These are phyloP conservation scores for Entamoeba histolytica DNA, from an alignment of 208 protist genomes.

Conservation along the genomic window DNA sequence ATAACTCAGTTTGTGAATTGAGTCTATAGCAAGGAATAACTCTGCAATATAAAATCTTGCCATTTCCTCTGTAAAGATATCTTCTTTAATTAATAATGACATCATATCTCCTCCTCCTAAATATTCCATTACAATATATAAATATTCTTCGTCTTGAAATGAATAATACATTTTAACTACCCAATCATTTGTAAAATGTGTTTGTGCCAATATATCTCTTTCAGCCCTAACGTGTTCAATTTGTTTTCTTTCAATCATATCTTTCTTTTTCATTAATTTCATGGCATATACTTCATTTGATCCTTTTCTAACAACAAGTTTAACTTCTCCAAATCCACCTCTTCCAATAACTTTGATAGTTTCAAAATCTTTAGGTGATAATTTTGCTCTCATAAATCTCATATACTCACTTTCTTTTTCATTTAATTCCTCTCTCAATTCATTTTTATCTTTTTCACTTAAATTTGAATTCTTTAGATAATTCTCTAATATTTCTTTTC, in stretches of 20 bases:
- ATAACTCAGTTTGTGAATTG: conserved; percentile 37
- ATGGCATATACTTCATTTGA: conserved; percentile 55
- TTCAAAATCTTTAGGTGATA: conserved; percentile 53
- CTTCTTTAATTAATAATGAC: conserved; percentile 38
- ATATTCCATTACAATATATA: conserved; percentile 56
- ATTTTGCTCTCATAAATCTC: conserved; percentile 36
- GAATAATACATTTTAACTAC: conserved; percentile 42
- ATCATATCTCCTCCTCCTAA: conserved; percentile 48
- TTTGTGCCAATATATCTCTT: conserved; percentile 29
- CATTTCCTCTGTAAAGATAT: conserved; percentile 39
- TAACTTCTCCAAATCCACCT: conserved; percentile 68
- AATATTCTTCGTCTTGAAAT: conserved; percentile 42
- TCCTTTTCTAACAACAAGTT: conserved; percentile 44
- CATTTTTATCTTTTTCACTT: neutral
- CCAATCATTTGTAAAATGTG: conserved; percentile 29
- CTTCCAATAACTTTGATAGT: conserved; percentile 55
- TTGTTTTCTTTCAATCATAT: conserved; percentile 59
- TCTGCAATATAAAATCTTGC: conserved; percentile 47
- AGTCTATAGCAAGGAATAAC: conserved; percentile 37
- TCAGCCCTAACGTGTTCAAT: conserved; percentile 38
- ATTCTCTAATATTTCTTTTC: conserved; percentile 10
- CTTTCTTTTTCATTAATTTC: conserved; percentile 56
- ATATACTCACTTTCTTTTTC: conserved; percentile 38
- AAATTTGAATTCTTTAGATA: neutral
- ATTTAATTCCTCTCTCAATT: conserved; percentile 2